Evolutionary conservation across 2,329 filamentous ascomycete species (phyloP).

Genomic region (Colletotrichum liaoningense): DNA sequence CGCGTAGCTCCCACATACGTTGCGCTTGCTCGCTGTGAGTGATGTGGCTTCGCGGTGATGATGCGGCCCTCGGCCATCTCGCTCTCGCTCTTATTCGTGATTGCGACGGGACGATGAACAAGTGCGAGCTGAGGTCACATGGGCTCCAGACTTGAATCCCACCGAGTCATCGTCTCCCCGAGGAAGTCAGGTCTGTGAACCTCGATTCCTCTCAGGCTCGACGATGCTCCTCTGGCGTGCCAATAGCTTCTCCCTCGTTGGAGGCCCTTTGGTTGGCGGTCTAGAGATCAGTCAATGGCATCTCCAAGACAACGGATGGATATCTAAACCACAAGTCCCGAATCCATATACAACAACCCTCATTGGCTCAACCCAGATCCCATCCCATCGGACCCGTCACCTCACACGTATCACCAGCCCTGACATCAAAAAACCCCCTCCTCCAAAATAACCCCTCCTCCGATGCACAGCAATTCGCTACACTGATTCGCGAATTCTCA

Average conservation of each 20-base stretch:
- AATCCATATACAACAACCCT: not conserved
- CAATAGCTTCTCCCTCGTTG: too few relatives aligned
- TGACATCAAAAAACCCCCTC: not conserved
- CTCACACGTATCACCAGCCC: not conserved
- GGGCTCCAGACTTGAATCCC: not conserved
- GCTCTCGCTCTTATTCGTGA: not conserved
- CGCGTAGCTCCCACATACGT: not conserved
- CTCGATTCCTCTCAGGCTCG: too few relatives aligned
- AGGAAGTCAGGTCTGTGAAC: too few relatives aligned
- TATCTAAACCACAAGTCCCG: not conserved
- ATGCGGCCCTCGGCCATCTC: not conserved
- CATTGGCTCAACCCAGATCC: not conserved
- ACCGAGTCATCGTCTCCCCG: not conserved
- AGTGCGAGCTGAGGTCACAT: not conserved
- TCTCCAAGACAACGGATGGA: not conserved
- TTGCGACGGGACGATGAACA: not conserved
- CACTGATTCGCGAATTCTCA: constrained; percentile 14
- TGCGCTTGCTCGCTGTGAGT: not conserved
- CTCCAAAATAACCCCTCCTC: not conserved
- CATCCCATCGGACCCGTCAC: not conserved
- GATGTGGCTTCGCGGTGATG: not conserved
- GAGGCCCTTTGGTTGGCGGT: not conserved
- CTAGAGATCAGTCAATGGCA: not conserved
- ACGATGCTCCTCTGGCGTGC: too few relatives aligned
- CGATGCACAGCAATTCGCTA: not conserved